Evolutionary conservation across 225 moss, liverwort and hornwort species (phyloP).

Genomic region (Straminergon stramineum): DNA sequence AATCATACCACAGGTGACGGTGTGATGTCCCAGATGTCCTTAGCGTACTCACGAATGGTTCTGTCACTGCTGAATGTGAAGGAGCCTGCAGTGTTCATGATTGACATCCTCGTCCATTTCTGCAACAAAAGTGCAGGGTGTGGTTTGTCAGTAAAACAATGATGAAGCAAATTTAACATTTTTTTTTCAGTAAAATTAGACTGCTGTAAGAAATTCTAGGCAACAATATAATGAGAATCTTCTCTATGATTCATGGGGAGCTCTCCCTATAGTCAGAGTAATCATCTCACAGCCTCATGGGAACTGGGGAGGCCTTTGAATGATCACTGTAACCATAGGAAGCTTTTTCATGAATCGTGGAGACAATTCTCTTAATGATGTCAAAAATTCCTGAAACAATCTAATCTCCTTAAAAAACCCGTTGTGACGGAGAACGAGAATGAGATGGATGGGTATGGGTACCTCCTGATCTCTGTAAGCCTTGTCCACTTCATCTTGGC

Average conservation of each 20-base stretch:
- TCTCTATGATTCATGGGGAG: not conserved
- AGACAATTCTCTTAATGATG: not conserved
- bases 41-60: constrained; percentile 85
- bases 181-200: not conserved
- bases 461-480: constrained; percentile 84
- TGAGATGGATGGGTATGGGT: not conserved
- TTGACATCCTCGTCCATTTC: constrained; percentile 97
- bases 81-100: constrained; percentile 89
- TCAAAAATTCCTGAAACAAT: not conserved
- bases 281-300: not conserved
- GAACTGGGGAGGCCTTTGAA: not conserved
- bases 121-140: constrained; percentile 6
- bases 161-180: not conserved
- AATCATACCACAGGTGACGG: constrained; percentile 59
- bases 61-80: constrained; percentile 89
- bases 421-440: not conserved
- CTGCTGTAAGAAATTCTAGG: not conserved
- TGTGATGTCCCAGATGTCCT: constrained; percentile 90
- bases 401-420: not conserved
- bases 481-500: constrained; percentile 82
- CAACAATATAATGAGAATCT: not conserved
- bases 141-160: not conserved
- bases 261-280: not conserved
- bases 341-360: not conserved
- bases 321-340: not conserved